phyloP scores from a whole-genome alignment of 768 basidiomycete species.

The Boletus sensibilis region DNA sequence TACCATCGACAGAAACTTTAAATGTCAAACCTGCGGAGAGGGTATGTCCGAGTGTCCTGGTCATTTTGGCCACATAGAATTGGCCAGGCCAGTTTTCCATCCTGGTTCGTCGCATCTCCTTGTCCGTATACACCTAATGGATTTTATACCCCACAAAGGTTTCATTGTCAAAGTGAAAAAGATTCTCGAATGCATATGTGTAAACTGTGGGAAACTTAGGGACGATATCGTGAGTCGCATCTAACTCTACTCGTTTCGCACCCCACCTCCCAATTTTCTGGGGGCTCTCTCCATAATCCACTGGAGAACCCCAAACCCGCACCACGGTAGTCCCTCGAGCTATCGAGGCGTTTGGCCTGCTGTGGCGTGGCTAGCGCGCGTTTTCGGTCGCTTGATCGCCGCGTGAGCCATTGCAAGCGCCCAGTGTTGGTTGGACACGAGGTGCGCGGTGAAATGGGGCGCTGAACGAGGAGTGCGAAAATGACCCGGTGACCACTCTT shows the following conservation, averaged over 20 bases:
- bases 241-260: constrained; percentile 87
- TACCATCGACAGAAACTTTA: constrained; percentile 95
- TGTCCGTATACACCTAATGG: neutral
- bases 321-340: constrained; percentile 70
- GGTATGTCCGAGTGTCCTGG: constrained; percentile 99
- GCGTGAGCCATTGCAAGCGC: constrained; percentile 66
- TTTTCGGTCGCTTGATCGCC: constrained; percentile 96
- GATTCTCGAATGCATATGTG: constrained; percentile 97
- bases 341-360: constrained; percentile 84
- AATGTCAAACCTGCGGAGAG: constrained; percentile 99
- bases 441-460: constrained; percentile 96
- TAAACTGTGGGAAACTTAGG: constrained; percentile 97
- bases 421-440: constrained; percentile 81
- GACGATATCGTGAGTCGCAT: constrained; percentile 91
- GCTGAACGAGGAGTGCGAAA: constrained; percentile 95
- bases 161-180: constrained; percentile 99
- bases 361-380: constrained; percentile 74
- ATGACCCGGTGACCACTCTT: constrained; percentile 23
- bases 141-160: constrained; percentile 42
- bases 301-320: constrained; percentile 94
- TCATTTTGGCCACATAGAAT: constrained; percentile 98
- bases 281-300: constrained; percentile 91
- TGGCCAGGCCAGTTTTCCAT: constrained; percentile 96
- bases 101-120: constrained; percentile 59
- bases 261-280: constrained; percentile 96